phyloP scores from a whole-genome alignment of 208 protist genomes.

The Tetramitus jugosus region DNA sequence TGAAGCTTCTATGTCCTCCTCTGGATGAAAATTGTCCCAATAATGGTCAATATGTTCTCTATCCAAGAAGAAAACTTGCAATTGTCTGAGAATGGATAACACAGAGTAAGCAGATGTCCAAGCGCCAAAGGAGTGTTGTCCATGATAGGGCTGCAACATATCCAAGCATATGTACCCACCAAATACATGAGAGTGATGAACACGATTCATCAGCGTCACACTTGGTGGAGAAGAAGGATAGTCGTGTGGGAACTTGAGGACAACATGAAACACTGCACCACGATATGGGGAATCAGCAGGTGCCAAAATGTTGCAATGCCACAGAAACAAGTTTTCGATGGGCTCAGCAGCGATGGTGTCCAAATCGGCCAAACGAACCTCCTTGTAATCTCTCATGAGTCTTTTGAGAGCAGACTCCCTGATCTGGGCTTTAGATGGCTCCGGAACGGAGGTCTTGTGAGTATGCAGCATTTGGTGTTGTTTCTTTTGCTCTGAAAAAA shows the following conservation, averaged over 20 bases:
- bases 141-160: background rate
- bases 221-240: background rate
- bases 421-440: too few relatives aligned
- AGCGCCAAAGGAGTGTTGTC: background rate
- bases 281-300: background rate
- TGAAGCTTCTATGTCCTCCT: background rate
- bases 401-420: background rate
- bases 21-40: slow-evolving; percentile 2
- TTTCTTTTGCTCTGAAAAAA: too few relatives aligned
- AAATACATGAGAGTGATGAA: background rate
- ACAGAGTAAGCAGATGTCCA: slow-evolving; percentile 37
- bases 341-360: background rate
- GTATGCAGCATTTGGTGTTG: too few relatives aligned
- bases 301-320: background rate
- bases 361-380: background rate
- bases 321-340: too few relatives aligned
- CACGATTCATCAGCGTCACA: background rate
- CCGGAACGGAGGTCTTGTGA: too few relatives aligned
- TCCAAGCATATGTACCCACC: background rate
- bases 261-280: background rate
- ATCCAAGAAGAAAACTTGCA: slow-evolving; percentile 31
- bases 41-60: background rate
- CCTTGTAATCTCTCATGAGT: background rate
- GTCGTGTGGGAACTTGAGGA: background rate
- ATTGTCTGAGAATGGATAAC: slow-evolving; percentile 36